Evolutionary conservation across 805 yeast genomes (phyloP).

Genomic region (Groenewaldozyma tartarivorans): DNA sequence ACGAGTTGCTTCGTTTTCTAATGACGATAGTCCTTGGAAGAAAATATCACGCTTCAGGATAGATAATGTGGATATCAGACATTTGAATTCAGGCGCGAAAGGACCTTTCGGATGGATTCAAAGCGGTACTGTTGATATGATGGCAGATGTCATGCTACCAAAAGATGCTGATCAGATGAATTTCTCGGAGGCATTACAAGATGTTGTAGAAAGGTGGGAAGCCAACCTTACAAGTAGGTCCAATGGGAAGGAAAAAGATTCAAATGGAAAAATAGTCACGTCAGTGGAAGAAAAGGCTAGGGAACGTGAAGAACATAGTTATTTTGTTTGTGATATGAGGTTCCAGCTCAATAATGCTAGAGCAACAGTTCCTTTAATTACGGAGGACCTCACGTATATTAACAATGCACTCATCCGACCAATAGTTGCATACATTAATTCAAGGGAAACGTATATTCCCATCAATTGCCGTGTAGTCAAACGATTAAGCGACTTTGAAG

Average conservation of each 20-base stretch:
- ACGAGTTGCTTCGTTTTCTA: constrained; percentile 38
- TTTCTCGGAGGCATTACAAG: constrained; percentile 27
- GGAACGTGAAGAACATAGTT: constrained; percentile 34
- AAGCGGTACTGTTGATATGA: constrained; percentile 83
- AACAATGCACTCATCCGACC: constrained; percentile 90
- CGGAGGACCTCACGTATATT: constrained; percentile 81
- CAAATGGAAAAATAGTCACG: constrained; percentile 21
- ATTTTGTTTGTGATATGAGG: constrained; percentile 70
- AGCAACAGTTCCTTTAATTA: constrained; percentile 80
- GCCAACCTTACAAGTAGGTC: constrained; percentile 14
- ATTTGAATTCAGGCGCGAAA: constrained; percentile 70
- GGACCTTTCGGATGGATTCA: constrained; percentile 99
- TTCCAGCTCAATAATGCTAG: constrained; percentile 75
- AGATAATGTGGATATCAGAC: constrained; percentile 80
- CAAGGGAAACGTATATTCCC: constrained; percentile 82
- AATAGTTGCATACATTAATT: constrained; percentile 89
- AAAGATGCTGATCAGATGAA: constrained; percentile 45
- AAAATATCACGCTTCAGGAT: constrained; percentile 70
- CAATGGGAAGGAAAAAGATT: background rate
- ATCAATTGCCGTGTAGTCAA: constrained; percentile 76
- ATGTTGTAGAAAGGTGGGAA: constrained; percentile 34
- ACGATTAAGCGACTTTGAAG: constrained; percentile 74
- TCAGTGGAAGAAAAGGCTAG: constrained; percentile 21
- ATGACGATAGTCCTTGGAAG: constrained; percentile 35
- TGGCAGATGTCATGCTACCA: constrained; percentile 84